Base-by-base conservation (phyloP, 306 rosid genomes). In the Cicer pinnatifidum region DNA sequence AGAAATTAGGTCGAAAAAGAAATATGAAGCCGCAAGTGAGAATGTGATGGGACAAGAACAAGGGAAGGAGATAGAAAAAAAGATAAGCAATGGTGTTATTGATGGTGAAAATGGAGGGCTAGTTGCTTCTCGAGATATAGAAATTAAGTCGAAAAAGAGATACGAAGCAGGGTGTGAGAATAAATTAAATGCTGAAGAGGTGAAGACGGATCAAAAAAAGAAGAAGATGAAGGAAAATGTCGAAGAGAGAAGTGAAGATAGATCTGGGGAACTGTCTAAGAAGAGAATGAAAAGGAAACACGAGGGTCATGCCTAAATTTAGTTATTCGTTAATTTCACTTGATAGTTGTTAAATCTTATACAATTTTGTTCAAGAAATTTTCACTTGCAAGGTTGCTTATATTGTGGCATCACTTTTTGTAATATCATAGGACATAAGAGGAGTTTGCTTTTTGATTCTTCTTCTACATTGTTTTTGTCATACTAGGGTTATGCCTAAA, bases 241-340 rank as follows among this genome's bases (percentile, higher is more conserved):
- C 5, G 5, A 28, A 28, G 35, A 28, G 35, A 28, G 35, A 28
- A 28, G 35, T 28, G 35, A 28, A 51, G 80, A 80, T 45, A 57
- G 9, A 72, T 37, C 80, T 0, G 58, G 45, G 54, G 78, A 57
- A 19, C 11, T 6, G n/a, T 17, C 50, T 8, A 66, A 79, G 43
- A 80, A 80, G 75, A 74, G n/a, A 80, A 67, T 28, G 72, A 74
- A 80, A 60, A 80, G 37, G 52, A 74, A 80, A 59, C 76, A 73
- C 2, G 3, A 41, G 6, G 57, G 12, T 12, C 17, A 72, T 44
- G 9, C 20, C 20, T 37, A 64, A 35, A 52, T 17, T 11, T 75
- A 16, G 41, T 40, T 43, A 39, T 53, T 61, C 13, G 2, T 11
- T 10, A 38, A 11, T 46, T 23, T 76, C 67, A 9, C 73, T 60